Evolutionary conservation across 257 asterid species (phyloP), one percentile per base, ranked within the genome.

Genomic region (Primulina tabacum): DNA sequence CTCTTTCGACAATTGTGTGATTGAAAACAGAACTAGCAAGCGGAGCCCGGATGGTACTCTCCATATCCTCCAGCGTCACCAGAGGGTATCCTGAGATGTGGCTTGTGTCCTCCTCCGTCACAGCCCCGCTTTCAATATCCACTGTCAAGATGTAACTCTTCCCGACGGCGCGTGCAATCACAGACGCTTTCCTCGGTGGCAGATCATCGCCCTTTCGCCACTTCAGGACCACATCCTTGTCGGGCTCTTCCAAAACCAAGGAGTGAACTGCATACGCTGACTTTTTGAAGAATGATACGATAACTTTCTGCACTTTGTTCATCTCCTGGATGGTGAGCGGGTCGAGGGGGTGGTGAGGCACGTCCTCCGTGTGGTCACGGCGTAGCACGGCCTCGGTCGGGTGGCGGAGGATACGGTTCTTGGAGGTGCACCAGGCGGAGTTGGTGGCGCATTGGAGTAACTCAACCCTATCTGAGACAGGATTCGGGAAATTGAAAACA

Each of bases 231-330:
- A 58, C 73, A 33, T 56, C 56, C 78, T 89, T 90, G 20, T 84
- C 90, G 4, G 97, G 95, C 52, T 90, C 95, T 26, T 82, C 89
- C 8, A 87, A 80, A 0, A 84, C 83, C 70, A 85, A 72, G 5
- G 88, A 91, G 78, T 85, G 97, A 47, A 90, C 82, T 0, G 89
- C 43, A 72, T 83, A 87, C 11, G 59, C 79, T 2, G 76, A 38
- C 5, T 57, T 59, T n/a, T 10, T 52, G 80, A 81, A 89, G 58
- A 78, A 38, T 3, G 88, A 60, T 16, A 77, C 75, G 28, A 91
- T 65, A 6, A 74, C 82, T 28, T 58, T 12, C 20, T 82, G 67
- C 24, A 21, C 24, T 21, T 21, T 21, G 24, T 21, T 21, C 24
- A 21, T 21, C 24, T 21, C 24, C 24, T 21, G 24, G 24, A 21